Base-by-base conservation (phyloP, 139 green algal genomes). In the Haematococcus lacustris region DNA sequence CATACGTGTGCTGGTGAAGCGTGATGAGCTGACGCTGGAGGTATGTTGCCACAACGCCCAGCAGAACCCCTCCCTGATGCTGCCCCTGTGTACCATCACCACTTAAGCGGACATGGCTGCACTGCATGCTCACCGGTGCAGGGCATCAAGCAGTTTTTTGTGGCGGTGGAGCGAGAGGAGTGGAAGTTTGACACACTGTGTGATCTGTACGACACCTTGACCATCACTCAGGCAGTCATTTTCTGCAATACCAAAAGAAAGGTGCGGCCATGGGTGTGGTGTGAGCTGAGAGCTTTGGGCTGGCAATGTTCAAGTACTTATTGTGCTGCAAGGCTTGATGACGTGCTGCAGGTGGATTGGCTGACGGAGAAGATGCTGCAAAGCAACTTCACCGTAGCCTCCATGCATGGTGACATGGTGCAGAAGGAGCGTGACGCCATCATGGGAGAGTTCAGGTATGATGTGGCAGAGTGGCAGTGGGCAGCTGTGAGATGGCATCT, bases 151-250 rank as follows among this genome's bases (percentile, higher is more conserved):
- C 96, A 99, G 85, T 99, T 98, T 79, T 98, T 98, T 81, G 94
- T 99, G 71, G 93, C 93, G 1, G 96, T 99, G 64, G 96, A 99
- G 84, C 81, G 85, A 3, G 96, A 99, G 87, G 96, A 98, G 83
- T 99, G 96, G 96, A 99, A 99, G 83, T 99, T 97, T 78, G 93
- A 99, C 89, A 99, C 96, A 21, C 88, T 99, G 47, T 98, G 93
- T 75, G 96, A 99, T 81, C 80, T 99, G 67, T 99, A 99, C 81
- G 96, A 99, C 76, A 98, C 96, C 33, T 86, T 99, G 50, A 99
- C 95, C 76, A 97, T 99, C 87, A 98, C 96, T 23, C 92, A 89
- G 85, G 94, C 95, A 2, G 95, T 99, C 78, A 98, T 99, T 78
- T 99, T 99, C 84, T 96, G 88, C 89, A 98, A 98, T 81, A 98